A percentile compares a stretch with the other conserved stretches of the same genome.
phyloP scores from a whole-genome alignment of 306 rosid genomes.

The Quercus aquifolioides region DNA sequence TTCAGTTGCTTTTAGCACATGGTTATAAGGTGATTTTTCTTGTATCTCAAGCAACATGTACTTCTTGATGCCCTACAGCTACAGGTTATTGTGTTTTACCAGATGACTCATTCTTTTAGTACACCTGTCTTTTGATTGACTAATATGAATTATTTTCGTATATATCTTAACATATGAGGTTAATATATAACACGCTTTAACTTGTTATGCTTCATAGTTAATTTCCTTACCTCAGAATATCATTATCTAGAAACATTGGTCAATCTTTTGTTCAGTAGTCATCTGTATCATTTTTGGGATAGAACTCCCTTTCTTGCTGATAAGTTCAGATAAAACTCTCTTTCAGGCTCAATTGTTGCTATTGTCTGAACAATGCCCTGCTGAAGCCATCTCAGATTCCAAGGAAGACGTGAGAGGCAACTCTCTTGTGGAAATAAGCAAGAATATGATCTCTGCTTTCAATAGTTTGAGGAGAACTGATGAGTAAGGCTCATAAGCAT shows the following conservation, averaged over 20 bases:
- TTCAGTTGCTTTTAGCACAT: conserved; percentile 77
- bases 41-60: not conserved
- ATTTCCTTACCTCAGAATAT: not conserved
- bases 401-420: conserved; percentile 21
- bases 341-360: conserved; percentile 69
- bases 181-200: not conserved
- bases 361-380: conserved; percentile 25
- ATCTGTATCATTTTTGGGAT: not conserved
- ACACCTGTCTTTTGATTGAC: not conserved
- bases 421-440: conserved; percentile 49
- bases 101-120: not conserved
- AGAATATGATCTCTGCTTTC: conserved; percentile 59
- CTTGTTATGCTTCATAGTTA: not conserved
- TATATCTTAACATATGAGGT: not conserved
- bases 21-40: conserved; percentile 74
- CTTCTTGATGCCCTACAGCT: not conserved
- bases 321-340: not conserved
- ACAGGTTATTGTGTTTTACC: not conserved
- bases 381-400: conserved; percentile 23
- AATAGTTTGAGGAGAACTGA: conserved; percentile 48
- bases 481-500: conserved; percentile 46
- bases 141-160: not conserved
- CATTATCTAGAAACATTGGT: not conserved
- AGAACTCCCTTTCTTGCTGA: not conserved
- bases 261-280: not conserved